phyloP scores from a whole-genome alignment of 352 stramenopile genomes.

The Phytophthora macrochlamydospora region DNA sequence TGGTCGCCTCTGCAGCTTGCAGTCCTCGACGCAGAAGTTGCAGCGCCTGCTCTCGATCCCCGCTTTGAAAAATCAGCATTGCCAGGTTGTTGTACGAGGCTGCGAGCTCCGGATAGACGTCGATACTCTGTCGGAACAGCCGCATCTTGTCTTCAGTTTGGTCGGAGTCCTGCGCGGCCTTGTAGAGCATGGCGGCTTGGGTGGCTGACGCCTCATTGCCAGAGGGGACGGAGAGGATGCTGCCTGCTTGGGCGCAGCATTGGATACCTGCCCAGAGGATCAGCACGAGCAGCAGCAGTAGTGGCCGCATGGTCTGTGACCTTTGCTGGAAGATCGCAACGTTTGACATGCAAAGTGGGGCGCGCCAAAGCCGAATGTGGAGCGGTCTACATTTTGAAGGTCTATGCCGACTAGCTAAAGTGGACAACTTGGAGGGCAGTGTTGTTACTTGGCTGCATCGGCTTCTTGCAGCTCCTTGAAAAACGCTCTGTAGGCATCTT shows the following conservation, averaged over 20 bases:
- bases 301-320: conserved; percentile 3
- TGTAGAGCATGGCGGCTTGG: conserved; percentile 38
- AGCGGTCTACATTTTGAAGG: background rate
- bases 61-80: conserved; percentile 51
- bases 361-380: background rate
- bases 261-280: conserved; percentile 17
- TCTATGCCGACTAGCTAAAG: background rate
- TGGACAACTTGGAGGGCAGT: background rate
- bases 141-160: conserved; percentile 23
- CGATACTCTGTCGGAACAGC: conserved; percentile 57
- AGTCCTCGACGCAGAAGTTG: conserved; percentile 48
- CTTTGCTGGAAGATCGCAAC: conserved; percentile 33
- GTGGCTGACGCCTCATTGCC: conserved; percentile 33
- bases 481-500: conserved; percentile 75
- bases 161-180: conserved; percentile 12
- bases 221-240: conserved; percentile 19
- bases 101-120: conserved; percentile 48
- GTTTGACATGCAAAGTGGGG: conserved; percentile 20
- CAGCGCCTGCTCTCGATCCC: conserved; percentile 34
- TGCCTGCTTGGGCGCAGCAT: background rate
- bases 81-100: conserved; percentile 84
- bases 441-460: conserved; percentile 16
- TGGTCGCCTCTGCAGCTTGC: conserved; percentile 26
- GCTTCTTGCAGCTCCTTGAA: conserved; percentile 53
- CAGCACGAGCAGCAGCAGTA: conserved; percentile 9